These are phyloP conservation scores for Bipolaris gigantea DNA, from an alignment of 2,329 filamentous ascomycete species.

Conservation along the genomic window DNA sequence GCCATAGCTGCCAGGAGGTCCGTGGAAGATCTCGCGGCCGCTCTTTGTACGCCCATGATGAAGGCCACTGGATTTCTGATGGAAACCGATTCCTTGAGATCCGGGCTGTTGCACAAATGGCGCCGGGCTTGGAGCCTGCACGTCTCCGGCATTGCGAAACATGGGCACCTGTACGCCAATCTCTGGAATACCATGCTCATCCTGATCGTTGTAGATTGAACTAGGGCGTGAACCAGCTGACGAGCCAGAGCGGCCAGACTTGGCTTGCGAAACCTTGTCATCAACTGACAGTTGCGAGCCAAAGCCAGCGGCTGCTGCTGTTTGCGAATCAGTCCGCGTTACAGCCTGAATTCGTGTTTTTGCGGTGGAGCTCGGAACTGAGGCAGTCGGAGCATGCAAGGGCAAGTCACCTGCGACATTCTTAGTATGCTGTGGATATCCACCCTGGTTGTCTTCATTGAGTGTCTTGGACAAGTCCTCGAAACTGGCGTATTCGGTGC, in stretches of 20 bases:
- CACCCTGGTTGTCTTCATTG: conserved; percentile 34
- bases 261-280: conserved; percentile 29
- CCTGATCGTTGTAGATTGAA: conserved; percentile 60
- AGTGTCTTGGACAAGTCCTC: conserved; percentile 45
- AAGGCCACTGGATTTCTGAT: conserved; percentile 58
- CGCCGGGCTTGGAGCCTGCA: conserved; percentile 88
- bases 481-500: conserved; percentile 78
- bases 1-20: conserved; percentile 88
- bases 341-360: conserved; percentile 81
- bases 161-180: conserved; percentile 93
- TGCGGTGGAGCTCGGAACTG: conserved; percentile 76
- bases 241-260: conserved; percentile 37
- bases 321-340: conserved; percentile 87
- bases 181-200: conserved; percentile 87
- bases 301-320: conserved; percentile 81
- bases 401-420: conserved; percentile 80
- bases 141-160: conserved; percentile 89
- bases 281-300: conserved; percentile 60
- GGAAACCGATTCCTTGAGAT: conserved; percentile 54
- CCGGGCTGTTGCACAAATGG: conserved; percentile 52
- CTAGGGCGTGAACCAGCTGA: conserved; percentile 52
- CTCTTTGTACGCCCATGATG: conserved; percentile 68
- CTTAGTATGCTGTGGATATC: conserved; percentile 70
- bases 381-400: conserved; percentile 86
- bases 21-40: conserved; percentile 66